Evolutionary conservation across 2,329 filamentous ascomycete species (phyloP).

Genomic region (Samsoniella hepiali): DNA sequence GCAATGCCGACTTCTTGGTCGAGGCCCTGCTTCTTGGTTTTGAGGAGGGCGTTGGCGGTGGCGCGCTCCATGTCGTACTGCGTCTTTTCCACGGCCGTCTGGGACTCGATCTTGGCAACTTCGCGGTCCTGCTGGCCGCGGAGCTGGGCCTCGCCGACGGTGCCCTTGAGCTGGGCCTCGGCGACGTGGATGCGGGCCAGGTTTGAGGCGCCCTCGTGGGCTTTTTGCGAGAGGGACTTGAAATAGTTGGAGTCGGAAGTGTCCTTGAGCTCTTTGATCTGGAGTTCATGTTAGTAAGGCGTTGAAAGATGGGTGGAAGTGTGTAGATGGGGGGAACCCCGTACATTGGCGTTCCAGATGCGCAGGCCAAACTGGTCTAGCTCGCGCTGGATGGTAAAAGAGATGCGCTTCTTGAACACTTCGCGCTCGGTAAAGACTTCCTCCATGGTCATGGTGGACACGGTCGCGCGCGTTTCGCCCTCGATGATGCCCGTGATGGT

Average conservation of each 20-base stretch:
- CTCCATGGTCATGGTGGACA: conserved; percentile 89
- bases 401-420: conserved; percentile 72
- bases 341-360: conserved; percentile 65
- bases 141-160: conserved; percentile 74
- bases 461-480: conserved; percentile 78
- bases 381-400: conserved; percentile 73
- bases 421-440: conserved; percentile 79
- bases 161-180: conserved; percentile 62
- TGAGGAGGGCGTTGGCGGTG: conserved; percentile 70
- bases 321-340: not conserved
- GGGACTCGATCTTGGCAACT: conserved; percentile 82
- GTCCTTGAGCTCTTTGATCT: conserved; percentile 78
- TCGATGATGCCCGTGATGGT: conserved; percentile 91
- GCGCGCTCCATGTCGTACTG: conserved; percentile 81
- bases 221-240: conserved; percentile 74
- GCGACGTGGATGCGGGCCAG: conserved; percentile 69
- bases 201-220: conserved; percentile 80
- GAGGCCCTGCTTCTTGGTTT: conserved; percentile 69
- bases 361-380: conserved; percentile 76
- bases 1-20: conserved; percentile 72
- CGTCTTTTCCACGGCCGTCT: conserved; percentile 80
- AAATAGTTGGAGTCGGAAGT: conserved; percentile 81
- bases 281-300: not conserved
- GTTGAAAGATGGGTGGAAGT: not conserved
- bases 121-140: conserved; percentile 79